These are phyloP conservation scores for Clarireedia hainanense DNA, from an alignment of 2,329 filamentous ascomycete species.

Conservation along the genomic window DNA sequence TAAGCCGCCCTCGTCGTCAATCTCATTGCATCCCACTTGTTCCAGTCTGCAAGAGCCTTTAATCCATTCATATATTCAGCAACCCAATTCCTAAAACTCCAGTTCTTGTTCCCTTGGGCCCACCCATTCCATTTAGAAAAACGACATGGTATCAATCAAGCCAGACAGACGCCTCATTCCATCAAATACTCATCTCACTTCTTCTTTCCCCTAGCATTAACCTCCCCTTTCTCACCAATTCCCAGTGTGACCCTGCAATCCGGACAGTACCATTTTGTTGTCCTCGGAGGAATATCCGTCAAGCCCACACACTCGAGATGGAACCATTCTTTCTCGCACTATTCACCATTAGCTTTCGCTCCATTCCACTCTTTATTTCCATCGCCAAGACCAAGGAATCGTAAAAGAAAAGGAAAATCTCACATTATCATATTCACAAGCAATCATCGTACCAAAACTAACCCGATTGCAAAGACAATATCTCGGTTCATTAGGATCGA, in stretches of 20 bases:
- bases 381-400: neutral
- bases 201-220: conserved; percentile 35
- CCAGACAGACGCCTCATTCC: neutral
- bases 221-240: conserved; percentile 55
- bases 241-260: conserved; percentile 59
- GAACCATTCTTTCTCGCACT: conserved; percentile 81
- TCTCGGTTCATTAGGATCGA: conserved; percentile 66
- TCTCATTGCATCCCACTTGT: no score
- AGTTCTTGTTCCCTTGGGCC: no score
- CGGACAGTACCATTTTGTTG: conserved; percentile 79
- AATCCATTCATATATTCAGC: no score
- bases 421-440: conserved; percentile 71
- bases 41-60: no score
- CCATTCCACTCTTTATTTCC: neutral
- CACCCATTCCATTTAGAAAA: no score
- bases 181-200: conserved; percentile 16
- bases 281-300: conserved; percentile 57
- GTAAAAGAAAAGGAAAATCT: conserved; percentile 30
- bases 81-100: no score
- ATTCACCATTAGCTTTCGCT: conserved; percentile 20
- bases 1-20: no score
- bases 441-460: conserved; percentile 76
- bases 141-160: no score
- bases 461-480: conserved; percentile 77
- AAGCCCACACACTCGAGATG: conserved; percentile 72